Conservation (phyloP, 345 rosid genomes). For the Combretum micranthum region DNA sequence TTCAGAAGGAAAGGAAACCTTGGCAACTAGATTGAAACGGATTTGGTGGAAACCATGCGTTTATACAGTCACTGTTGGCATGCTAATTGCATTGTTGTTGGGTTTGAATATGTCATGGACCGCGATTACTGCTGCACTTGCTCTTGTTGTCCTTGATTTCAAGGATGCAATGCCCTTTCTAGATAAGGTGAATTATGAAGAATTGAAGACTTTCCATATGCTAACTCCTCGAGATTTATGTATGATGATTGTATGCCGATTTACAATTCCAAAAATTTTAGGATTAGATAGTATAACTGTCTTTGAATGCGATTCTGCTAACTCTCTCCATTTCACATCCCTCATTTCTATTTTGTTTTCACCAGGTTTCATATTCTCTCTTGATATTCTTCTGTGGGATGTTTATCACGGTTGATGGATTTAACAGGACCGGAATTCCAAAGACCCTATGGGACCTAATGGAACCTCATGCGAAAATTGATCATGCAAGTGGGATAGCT, state of each 20-base stretch:
- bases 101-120: conserved; percentile 94
- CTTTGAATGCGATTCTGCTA: conserved; percentile 34
- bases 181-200: conserved; percentile 65
- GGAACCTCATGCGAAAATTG: conserved; percentile 66
- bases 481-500: conserved; percentile 37
- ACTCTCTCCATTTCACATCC: conserved; percentile 5
- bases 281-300: too few species aligned
- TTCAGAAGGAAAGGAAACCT: conserved; percentile 16
- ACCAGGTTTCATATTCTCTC: conserved; percentile 78
- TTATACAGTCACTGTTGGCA: conserved; percentile 55
- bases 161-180: conserved; percentile 71
- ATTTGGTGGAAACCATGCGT: conserved; percentile 56
- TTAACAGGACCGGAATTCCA: conserved; percentile 85
- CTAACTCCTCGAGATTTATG: conserved; percentile 13
- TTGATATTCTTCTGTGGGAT: conserved; percentile 84
- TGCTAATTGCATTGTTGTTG: conserved; percentile 59
- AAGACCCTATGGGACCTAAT: conserved; percentile 57
- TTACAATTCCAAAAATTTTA: too few species aligned
- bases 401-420: conserved; percentile 84
- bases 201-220: conserved; percentile 21
- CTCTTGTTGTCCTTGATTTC: conserved; percentile 79
- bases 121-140: conserved; percentile 76
- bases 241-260: conserved; percentile 4
- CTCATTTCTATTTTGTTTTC: neutral
- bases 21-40: conserved; percentile 36